Conservation (phyloP, 225 moss, liverwort and hornwort genomes). For the Lunularia cruciata region DNA sequence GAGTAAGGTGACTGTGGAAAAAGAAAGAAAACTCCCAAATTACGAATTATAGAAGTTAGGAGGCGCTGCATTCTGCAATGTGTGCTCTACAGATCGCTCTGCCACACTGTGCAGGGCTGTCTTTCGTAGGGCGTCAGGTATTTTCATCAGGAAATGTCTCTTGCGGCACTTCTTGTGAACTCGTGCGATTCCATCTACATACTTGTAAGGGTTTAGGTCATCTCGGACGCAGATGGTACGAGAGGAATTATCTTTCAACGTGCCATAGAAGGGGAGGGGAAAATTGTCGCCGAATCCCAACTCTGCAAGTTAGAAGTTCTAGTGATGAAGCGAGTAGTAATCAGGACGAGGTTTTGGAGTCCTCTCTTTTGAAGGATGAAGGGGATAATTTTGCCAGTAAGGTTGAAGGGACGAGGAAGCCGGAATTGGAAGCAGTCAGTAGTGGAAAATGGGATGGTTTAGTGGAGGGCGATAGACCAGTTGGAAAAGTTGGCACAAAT, state of each 20-base stretch:
- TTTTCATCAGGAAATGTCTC: slow-evolving; percentile 27
- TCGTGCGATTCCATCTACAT: slow-evolving; percentile 41
- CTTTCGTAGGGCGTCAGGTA: slow-evolving; percentile 35
- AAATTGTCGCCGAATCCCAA: neutral
- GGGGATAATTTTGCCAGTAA: slow-evolving; percentile 19
- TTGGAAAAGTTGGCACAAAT: slow-evolving; percentile 14
- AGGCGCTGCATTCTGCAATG: slow-evolving; percentile 45
- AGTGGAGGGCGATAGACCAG: slow-evolving; percentile 19
- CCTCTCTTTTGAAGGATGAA: slow-evolving; percentile 21
- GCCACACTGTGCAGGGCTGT: slow-evolving; percentile 43
- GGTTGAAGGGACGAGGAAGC: slow-evolving; percentile 30
- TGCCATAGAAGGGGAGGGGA: slow-evolving; percentile 15
- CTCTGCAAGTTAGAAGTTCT: slow-evolving; percentile 29
- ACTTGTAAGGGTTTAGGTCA: slow-evolving; percentile 47
- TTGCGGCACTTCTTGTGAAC: slow-evolving; percentile 21
- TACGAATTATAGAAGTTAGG: neutral
- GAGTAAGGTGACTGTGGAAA: neutral
- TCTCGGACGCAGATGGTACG: slow-evolving; percentile 23
- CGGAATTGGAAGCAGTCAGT: slow-evolving; percentile 19
- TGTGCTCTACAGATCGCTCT: slow-evolving; percentile 72
- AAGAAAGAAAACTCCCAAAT: too few relatives aligned
- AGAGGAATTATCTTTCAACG: slow-evolving; percentile 7
- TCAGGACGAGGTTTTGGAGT: slow-evolving; percentile 36
- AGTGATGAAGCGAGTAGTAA: slow-evolving; percentile 27
- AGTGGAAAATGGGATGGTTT: slow-evolving; percentile 1